These are phyloP conservation scores for Leccinum disarticulatum DNA, from an alignment of 768 basidiomycete species.

Conservation along the genomic window DNA sequence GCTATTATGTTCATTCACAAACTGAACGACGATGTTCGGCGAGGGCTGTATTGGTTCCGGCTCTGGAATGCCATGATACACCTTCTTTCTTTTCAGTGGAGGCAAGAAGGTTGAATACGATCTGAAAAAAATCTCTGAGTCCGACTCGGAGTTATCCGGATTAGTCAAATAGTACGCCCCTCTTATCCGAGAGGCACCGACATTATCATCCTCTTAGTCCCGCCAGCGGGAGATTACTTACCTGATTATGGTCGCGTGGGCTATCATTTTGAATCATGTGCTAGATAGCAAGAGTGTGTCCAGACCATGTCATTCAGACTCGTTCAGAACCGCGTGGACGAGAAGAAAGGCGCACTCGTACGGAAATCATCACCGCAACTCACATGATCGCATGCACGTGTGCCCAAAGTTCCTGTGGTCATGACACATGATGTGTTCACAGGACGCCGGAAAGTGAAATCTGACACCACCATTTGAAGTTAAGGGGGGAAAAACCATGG, in stretches of 20 bases:
- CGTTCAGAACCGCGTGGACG: no score
- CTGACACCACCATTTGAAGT: constrained; percentile 1
- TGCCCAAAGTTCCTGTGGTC: constrained; percentile 24
- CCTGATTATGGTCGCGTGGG: not conserved
- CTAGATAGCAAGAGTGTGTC: no score
- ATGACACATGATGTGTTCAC: constrained; percentile 19
- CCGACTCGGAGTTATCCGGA: not conserved
- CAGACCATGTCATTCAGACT: no score
- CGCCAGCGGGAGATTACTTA: not conserved
- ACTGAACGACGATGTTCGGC: constrained; percentile 85
- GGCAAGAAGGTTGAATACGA: constrained; percentile 51
- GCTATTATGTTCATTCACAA: constrained; percentile 87
- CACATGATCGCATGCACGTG: constrained; percentile 5
- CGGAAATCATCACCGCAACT: not conserved
- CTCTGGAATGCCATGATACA: constrained; percentile 72
- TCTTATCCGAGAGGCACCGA: not conserved
- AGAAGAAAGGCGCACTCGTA: not conserved
- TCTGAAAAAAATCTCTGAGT: not conserved
- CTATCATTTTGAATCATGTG: no score
- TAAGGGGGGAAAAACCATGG: not conserved
- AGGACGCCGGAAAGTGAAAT: not conserved
- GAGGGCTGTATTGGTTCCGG: constrained; percentile 51
- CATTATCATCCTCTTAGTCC: not conserved
- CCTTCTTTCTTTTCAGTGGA: constrained; percentile 86
- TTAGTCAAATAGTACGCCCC: not conserved